Evolutionary conservation across 805 yeast genomes (phyloP), one percentile per base, ranked within the genome.

Genomic region (Pichia paraexigua): DNA sequence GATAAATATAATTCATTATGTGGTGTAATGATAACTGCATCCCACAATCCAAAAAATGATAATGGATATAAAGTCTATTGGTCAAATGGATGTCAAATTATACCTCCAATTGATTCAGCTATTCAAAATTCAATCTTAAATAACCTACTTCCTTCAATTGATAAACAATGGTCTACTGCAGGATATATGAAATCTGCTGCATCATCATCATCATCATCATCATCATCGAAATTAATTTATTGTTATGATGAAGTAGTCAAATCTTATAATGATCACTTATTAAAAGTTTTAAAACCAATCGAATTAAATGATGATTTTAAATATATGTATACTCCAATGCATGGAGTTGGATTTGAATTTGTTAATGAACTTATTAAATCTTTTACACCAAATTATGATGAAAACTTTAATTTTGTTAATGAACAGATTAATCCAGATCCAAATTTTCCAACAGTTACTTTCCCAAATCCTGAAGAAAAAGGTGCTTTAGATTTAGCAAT

Each of bases 11-110:
- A 67, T 0, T 87, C 96, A 0, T 72, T 83, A 0, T 87, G 83
- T 47, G 99, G 98, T 22, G 85, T 92, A 1, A 91, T 91, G 97
- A 79, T 91, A 28, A 89, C 96, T 0, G 96, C 96, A 1, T 85
- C 94, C 48, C 95, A 87, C 62, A 86, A 86, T 63, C 92, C 94
- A 1, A 85, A 85, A 35, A 71, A 78, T 64, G 97, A 90, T 63
- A 91, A 91, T 62, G 98, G 98, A 0, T 92, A 88, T 69, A 92
- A 92, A 63, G 98, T 92, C 1, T 92, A 94, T 70, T 89, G 94
- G 80, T 71, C 75, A 11, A 92, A 92, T 63, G 98, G 97, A 5
- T 92, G 97, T 66, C 98, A 94, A 66, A 94, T 92, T 56, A 88
- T 92, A 45, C 91, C 96, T 2, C 98, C 99, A 0, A 89, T 84